Base-by-base conservation (phyloP, 768 basidiomycete species). In the Thelephora ganbajun region DNA sequence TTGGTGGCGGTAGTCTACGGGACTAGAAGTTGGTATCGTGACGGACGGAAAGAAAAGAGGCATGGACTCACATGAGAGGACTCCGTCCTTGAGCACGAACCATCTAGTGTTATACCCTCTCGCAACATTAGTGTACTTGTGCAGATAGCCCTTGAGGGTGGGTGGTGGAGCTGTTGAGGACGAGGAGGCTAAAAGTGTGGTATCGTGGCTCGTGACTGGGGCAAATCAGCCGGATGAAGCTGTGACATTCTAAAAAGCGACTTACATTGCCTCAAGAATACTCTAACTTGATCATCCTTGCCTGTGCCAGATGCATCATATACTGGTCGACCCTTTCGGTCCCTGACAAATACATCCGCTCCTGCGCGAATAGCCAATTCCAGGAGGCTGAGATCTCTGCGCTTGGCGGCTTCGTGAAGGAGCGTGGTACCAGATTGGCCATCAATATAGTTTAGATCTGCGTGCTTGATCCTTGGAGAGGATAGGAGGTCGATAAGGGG, bases 101-200 rank as follows among this genome's bases (percentile, higher is more conserved):
- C 91, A 96, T 1, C 92, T 71, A 0, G 85, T 83, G 50, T 79
- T 80, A 59, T 91, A 94, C 0, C 93, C 92, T 54, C 79, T 81
- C 0, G 89, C 88, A 35, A 96, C 86, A 55, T 96, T 97, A 1
- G 83, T 80, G 59, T 92, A 96, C 61, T 97, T 97, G 62, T 86
- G 89, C 16, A 90, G 66, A 57, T 89, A 89, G 0, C 87, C 89
- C 52, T 76, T 79, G 48, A 88, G 62, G 2, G 69, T 61, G 0
- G 83, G 79, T 1, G 82, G 76, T 43, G 79, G 76, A 1, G 68
- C 44, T 0, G 68, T 54, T 1, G 71, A 63, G 6, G 64, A 58
- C 3, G 39, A n/a, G 39, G 39, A 41, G 16, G 72, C 69, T 9
- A 91, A 73, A 1, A 90, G 67, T 0, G 79, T 77, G 35, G 77